phyloP scores from a whole-genome alignment of 2,329 filamentous ascomycete genomes.

The Alternaria novae-zelandiae region DNA sequence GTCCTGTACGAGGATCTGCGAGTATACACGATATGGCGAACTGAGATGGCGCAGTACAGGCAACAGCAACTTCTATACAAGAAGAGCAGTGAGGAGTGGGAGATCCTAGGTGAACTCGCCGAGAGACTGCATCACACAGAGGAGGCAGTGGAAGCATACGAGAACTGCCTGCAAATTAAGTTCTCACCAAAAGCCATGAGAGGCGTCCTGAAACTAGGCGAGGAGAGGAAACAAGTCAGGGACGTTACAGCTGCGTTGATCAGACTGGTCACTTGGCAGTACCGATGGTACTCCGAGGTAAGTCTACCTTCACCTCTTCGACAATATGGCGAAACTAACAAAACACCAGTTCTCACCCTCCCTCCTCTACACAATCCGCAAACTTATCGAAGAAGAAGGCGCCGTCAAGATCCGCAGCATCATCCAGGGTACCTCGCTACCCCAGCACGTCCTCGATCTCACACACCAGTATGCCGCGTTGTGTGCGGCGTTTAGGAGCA shows the following conservation, averaged over 20 bases:
- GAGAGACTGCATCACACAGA: slow-evolving; percentile 91
- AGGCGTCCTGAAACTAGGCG: slow-evolving; percentile 81
- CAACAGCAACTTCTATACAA: slow-evolving; percentile 95
- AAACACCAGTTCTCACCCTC: slow-evolving; percentile 80
- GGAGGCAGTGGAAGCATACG: slow-evolving; percentile 92
- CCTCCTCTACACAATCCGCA: slow-evolving; percentile 84
- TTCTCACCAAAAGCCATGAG: slow-evolving; percentile 93
- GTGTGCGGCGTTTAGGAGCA: slow-evolving; percentile 94
- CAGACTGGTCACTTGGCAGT: slow-evolving; percentile 94
- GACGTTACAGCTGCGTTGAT: slow-evolving; percentile 87
- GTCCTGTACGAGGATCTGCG: slow-evolving; percentile 96
- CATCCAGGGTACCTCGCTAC: slow-evolving; percentile 92
- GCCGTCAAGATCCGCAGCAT: slow-evolving; percentile 97
- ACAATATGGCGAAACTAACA: neutral
- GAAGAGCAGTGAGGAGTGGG: slow-evolving; percentile 97
- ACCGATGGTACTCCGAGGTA: slow-evolving; percentile 97
- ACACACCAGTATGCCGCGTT: slow-evolving; percentile 96
- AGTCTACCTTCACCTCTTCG: neutral
- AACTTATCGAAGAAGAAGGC: slow-evolving; percentile 95
- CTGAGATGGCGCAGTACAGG: slow-evolving; percentile 93
- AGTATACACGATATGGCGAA: slow-evolving; percentile 99
- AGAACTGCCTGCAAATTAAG: slow-evolving; percentile 81
- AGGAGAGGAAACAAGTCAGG: slow-evolving; percentile 77
- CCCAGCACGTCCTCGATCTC: slow-evolving; percentile 89
- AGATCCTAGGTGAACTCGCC: slow-evolving; percentile 91